phyloP scores from a whole-genome alignment of 2,329 filamentous ascomycete species.

The Helminthosporium solani region DNA sequence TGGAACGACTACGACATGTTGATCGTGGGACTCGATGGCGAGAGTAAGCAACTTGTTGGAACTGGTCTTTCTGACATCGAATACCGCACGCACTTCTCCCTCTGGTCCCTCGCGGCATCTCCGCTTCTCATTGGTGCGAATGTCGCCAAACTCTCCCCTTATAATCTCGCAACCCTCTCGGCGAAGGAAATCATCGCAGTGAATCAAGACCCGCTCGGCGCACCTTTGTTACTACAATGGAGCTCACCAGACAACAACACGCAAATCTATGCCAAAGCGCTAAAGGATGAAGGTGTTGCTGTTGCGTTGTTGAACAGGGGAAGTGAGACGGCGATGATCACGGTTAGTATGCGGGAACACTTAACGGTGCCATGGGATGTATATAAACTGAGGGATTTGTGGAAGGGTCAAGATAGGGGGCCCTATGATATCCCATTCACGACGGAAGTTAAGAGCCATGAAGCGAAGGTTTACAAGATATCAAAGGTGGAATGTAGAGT shows the following conservation, averaged over 20 bases:
- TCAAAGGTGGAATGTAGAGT: constrained; percentile 21
- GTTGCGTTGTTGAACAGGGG: constrained; percentile 20
- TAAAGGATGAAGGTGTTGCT: constrained; percentile 18
- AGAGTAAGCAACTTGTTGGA: constrained; percentile 23
- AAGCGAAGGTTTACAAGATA: constrained; percentile 20
- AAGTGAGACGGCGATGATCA: constrained; percentile 16
- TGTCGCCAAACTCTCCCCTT: constrained; percentile 35
- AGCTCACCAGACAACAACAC: constrained; percentile 10
- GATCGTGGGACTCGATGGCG: constrained; percentile 25
- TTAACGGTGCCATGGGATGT: constrained; percentile 25
- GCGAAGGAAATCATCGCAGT: constrained; percentile 49
- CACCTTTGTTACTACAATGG: constrained; percentile 13
- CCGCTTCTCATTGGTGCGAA: constrained; percentile 46
- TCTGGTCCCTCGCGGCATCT: constrained; percentile 46
- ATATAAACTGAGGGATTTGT: constrained; percentile 22
- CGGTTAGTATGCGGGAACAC: constrained; percentile 19
- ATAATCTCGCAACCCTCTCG: constrained; percentile 43
- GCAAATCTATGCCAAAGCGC: constrained; percentile 20
- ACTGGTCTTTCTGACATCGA: constrained; percentile 29
- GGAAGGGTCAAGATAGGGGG: constrained; percentile 21
- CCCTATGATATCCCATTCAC: constrained; percentile 27
- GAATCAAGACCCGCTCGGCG: constrained; percentile 38
- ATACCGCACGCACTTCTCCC: constrained; percentile 45
- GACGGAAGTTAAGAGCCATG: constrained; percentile 20
- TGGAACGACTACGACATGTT: constrained; percentile 32